phyloP scores from a whole-genome alignment of 1,284 basidiomycete species.

The Cryptococcus neoformans region DNA sequence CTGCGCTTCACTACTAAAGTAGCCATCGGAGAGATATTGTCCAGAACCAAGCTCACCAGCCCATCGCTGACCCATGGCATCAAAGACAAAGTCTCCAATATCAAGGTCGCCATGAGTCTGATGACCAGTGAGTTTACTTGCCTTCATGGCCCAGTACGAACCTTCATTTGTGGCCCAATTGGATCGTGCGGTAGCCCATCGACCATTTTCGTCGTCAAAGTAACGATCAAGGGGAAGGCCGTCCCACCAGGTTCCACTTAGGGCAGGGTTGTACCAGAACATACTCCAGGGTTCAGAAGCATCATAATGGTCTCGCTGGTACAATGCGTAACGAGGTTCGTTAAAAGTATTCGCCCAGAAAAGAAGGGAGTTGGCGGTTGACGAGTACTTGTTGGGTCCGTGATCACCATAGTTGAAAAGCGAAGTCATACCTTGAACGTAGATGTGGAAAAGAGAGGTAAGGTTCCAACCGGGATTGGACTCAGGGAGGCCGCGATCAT shows the following conservation, averaged over 20 bases:
- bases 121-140: conserved; percentile 69
- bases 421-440: conserved; percentile 75
- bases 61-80: conserved; percentile 93
- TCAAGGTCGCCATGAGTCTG: conserved; percentile 95
- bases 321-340: conserved; percentile 72
- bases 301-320: conserved; percentile 89
- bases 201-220: conserved; percentile 66
- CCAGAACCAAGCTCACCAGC: conserved; percentile 90
- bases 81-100: conserved; percentile 89
- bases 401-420: conserved; percentile 90
- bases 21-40: conserved; percentile 69
- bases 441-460: conserved; percentile 90
- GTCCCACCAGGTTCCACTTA: conserved; percentile 88
- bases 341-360: conserved; percentile 68
- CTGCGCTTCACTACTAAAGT: conserved; percentile 71
- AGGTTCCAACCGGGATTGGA: conserved; percentile 65
- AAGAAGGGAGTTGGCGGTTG: conserved; percentile 53
- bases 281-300: conserved; percentile 89
- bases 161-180: conserved; percentile 87
- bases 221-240: conserved; percentile 74
- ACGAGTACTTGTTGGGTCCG: conserved; percentile 84
- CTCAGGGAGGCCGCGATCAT: conserved; percentile 68
- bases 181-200: conserved; percentile 89
- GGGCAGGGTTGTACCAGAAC: conserved; percentile 93
- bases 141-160: conserved; percentile 83